Evolutionary conservation across 1,284 basidiomycete genomes (phyloP).

Genomic region (Cryptococcus sp.): DNA sequence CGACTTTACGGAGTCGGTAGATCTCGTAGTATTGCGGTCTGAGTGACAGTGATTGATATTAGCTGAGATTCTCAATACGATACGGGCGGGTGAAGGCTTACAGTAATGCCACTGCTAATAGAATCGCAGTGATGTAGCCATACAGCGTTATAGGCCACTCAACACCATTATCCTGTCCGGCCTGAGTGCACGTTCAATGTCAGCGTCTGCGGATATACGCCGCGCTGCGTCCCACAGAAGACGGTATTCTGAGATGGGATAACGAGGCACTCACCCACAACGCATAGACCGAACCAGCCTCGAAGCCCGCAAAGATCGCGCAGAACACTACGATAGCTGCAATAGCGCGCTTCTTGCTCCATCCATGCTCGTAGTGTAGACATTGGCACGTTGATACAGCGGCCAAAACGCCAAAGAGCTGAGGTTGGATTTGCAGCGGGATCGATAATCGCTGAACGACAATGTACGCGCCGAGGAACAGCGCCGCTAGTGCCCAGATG

Average conservation of each 20-base stretch:
- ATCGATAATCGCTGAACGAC: constrained; percentile 70
- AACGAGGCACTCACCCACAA: constrained; percentile 54
- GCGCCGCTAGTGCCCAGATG: constrained; percentile 65
- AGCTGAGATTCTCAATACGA: background rate
- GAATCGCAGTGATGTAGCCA: constrained; percentile 64
- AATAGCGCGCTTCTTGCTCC: constrained; percentile 51
- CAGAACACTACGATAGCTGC: constrained; percentile 53
- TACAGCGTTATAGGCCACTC: constrained; percentile 61
- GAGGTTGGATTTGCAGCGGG: constrained; percentile 69
- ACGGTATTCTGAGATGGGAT: too few species aligned
- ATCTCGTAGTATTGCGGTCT: constrained; percentile 66
- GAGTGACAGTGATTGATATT: background rate
- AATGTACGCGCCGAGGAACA: constrained; percentile 70
- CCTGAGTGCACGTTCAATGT: constrained; percentile 32
- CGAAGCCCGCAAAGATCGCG: constrained; percentile 60
- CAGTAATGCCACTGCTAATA: constrained; percentile 66
- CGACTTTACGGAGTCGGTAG: constrained; percentile 66
- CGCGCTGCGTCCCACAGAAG: background rate
- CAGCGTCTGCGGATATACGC: background rate
- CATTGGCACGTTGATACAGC: constrained; percentile 69
- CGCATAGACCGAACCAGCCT: constrained; percentile 64
- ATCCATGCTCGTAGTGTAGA: constrained; percentile 59
- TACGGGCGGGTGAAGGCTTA: constrained; percentile 36
- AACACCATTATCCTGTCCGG: constrained; percentile 57
- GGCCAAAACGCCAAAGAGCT: constrained; percentile 66